These are phyloP conservation scores for Notholithocarpus densiflorus DNA, from an alignment of 306 rosid genomes.

Conservation along the genomic window DNA sequence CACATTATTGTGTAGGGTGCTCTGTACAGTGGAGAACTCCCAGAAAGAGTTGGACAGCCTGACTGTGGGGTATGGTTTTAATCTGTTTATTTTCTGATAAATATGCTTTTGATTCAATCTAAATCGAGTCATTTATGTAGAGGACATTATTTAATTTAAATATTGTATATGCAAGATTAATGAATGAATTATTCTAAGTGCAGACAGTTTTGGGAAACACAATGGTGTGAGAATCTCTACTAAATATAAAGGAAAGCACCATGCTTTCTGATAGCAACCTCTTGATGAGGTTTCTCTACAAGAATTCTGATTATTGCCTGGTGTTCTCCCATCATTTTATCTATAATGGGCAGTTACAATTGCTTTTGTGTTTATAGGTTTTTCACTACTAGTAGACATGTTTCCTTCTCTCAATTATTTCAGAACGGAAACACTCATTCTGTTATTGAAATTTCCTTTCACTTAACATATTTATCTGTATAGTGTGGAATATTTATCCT, in stretches of 20 bases:
- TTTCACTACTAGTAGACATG: neutral
- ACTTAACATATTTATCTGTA: neutral
- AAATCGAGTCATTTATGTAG: neutral
- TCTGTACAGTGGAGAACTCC: conserved; percentile 71
- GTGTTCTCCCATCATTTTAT: neutral
- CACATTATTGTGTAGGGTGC: conserved; percentile 46
- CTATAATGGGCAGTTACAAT: too few relatives aligned
- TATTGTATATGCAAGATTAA: too few relatives aligned
- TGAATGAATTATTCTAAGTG: neutral
- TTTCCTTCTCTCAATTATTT: neutral
- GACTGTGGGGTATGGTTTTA: conserved; percentile 80
- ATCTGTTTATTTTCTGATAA: neutral
- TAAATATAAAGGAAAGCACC: neutral
- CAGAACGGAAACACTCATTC: neutral
- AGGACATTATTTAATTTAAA: too few relatives aligned
- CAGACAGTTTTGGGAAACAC: neutral
- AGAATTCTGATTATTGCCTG: neutral
- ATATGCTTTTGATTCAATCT: neutral
- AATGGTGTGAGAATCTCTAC: neutral
- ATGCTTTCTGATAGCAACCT: neutral
- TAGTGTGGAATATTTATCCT: neutral
- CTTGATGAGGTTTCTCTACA: neutral
- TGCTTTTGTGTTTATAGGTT: neutral
- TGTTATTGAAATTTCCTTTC: neutral
- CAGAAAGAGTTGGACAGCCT: conserved; percentile 89